These are phyloP conservation scores for Moesziomyces antarcticus DNA, from an alignment of 1,284 basidiomycete genomes.

Conservation along the genomic window DNA sequence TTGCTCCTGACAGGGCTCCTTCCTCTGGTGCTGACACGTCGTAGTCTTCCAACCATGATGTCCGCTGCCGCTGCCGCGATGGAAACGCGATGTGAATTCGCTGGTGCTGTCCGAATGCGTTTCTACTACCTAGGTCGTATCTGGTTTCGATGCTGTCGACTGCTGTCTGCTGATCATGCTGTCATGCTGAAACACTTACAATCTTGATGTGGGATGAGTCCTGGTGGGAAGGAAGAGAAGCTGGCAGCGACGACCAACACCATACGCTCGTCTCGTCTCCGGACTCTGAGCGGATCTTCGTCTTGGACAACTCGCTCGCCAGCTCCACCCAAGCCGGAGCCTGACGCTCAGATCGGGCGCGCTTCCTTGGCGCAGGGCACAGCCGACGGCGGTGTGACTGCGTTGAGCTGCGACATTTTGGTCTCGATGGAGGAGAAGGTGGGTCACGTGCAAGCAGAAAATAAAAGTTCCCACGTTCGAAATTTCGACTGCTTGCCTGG, in stretches of 20 bases:
- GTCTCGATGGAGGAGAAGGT: too few species aligned
- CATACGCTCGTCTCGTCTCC: constrained; percentile 1
- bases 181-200: constrained; percentile 19
- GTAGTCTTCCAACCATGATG: too few species aligned
- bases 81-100: too few species aligned
- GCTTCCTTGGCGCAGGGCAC: neutral
- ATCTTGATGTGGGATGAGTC: constrained; percentile 42
- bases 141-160: neutral
- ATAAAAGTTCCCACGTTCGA: constrained; percentile 17
- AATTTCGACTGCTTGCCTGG: neutral
- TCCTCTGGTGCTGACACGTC: too few species aligned
- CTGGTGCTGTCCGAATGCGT: too few species aligned
- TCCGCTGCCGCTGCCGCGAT: too few species aligned
- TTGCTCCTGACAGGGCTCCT: too few species aligned
- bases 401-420: neutral
- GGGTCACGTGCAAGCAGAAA: constrained; percentile 1
- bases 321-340: neutral
- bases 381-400: neutral
- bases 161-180: neutral
- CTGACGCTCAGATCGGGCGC: neutral
- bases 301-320: too few species aligned
- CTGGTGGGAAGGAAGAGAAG: constrained; percentile 13
- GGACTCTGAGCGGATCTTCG: neutral
- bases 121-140: neutral
- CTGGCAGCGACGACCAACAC: constrained; percentile 9